phyloP scores from a whole-genome alignment of 441 rosid genomes.

The Bruguiera hainesii region DNA sequence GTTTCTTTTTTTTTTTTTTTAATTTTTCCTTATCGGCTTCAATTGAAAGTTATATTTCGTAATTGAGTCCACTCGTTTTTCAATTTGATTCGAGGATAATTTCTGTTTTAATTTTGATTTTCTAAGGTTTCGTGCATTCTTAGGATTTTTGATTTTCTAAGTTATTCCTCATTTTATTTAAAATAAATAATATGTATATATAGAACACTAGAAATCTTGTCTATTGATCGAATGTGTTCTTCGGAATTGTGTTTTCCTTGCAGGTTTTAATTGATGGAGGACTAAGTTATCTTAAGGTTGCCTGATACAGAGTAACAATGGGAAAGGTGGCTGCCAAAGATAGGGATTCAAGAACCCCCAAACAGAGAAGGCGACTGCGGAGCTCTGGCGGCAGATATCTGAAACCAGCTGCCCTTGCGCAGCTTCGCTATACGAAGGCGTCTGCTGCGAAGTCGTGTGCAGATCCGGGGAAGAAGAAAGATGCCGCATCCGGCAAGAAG shows the following conservation, averaged over 20 bases:
- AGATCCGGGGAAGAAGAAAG: conserved; percentile 72
- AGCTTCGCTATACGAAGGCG: conserved; percentile 49
- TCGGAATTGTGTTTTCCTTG: conserved; percentile 6
- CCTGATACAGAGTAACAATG: conserved; percentile 27
- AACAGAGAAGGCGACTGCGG: conserved; percentile 55
- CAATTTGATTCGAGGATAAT: no score
- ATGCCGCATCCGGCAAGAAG: conserved; percentile 44
- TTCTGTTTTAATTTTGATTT: not conserved
- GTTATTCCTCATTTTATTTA: not conserved
- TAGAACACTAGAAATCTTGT: no score
- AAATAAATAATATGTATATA: no score
- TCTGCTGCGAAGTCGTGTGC: conserved; percentile 57
- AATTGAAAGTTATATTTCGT: not conserved
- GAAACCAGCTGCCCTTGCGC: conserved; percentile 89
- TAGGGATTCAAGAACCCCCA: conserved; percentile 34
- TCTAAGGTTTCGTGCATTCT: not conserved
- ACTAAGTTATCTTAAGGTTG: not conserved
- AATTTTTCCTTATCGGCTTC: not conserved
- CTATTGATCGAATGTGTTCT: no score
- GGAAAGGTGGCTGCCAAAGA: conserved; percentile 70
- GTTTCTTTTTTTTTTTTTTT: not conserved
- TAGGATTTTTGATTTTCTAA: not conserved
- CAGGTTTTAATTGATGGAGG: conserved; percentile 24
- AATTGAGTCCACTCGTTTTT: not conserved
- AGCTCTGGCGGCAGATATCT: conserved; percentile 58